Conservation (phyloP, 2,329 filamentous ascomycete species). For the Phoma sp. region DNA sequence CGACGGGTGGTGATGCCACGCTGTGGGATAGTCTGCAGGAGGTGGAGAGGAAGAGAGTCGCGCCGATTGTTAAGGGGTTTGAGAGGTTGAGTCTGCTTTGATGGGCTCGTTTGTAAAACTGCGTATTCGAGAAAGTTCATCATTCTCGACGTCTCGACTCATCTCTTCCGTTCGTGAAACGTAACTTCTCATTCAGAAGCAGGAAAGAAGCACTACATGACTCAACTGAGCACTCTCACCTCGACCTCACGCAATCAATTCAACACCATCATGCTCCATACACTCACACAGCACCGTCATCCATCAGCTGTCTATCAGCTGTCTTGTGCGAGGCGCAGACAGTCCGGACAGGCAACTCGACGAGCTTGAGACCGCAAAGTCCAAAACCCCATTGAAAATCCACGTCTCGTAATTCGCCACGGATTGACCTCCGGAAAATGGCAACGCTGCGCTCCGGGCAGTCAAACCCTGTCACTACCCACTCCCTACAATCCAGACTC, state of each 20-base stretch:
- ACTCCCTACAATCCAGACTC: neutral
- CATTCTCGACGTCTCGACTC: too few species aligned
- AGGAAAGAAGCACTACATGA: too few species aligned
- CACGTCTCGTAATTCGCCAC: neutral
- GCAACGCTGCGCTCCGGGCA: neutral
- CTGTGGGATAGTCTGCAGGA: slow-evolving; percentile 54
- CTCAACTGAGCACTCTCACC: too few species aligned
- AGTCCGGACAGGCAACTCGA: neutral
- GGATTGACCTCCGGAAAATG: neutral
- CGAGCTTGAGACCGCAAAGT: too few species aligned
- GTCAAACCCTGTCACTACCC: neutral
- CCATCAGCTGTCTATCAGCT: too few species aligned
- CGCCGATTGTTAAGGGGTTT: slow-evolving; percentile 61
- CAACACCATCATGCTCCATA: too few species aligned
- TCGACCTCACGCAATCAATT: too few species aligned
- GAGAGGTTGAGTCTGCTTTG: slow-evolving; percentile 50
- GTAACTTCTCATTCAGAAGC: too few species aligned
- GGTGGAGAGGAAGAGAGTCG: slow-evolving; percentile 49
- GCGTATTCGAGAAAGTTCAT: too few species aligned
- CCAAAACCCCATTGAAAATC: neutral
- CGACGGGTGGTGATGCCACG: slow-evolving; percentile 54
- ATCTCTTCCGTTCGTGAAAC: too few species aligned
- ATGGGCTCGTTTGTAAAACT: neutral
- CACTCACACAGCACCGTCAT: too few species aligned
- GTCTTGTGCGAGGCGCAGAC: neutral